Percentiles rank a stretch among this genome's conserved stretches.
Evolutionary conservation across 164 flowering plant species (phyloP).

Genomic region (Aristolochia fimbriata): DNA sequence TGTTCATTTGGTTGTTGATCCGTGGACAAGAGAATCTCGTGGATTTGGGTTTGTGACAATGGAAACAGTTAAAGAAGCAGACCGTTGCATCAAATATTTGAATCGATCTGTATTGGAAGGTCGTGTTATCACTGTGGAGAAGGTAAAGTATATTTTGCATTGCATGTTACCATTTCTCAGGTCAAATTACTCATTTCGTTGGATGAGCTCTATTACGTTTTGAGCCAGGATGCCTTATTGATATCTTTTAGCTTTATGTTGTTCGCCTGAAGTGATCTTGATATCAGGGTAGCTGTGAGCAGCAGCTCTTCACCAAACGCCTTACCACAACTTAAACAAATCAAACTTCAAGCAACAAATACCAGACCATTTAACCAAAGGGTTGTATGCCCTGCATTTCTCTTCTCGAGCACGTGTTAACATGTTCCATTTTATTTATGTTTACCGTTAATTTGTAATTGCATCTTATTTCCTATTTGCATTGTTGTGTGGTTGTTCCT

Average conservation of each 20-base stretch:
- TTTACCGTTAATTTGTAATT: not conserved
- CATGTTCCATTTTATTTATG: not conserved
- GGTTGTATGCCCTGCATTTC: conserved; percentile 98
- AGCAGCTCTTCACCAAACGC: conserved; percentile 92
- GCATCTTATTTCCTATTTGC: not conserved
- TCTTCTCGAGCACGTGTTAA: conserved; percentile 23
- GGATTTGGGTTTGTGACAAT: conserved; percentile 95
- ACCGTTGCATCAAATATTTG: conserved; percentile 69
- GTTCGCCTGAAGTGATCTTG: conserved; percentile 60
- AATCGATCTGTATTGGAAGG: conserved; percentile 73
- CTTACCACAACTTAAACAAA: conserved; percentile 48
- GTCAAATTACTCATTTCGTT: not conserved
- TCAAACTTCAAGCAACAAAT: conserved; percentile 56
- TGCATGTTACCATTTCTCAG: conserved; percentile 35
- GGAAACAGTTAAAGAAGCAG: conserved; percentile 56
- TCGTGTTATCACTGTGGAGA: conserved; percentile 83
- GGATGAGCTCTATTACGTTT: not conserved
- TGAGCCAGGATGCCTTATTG: not conserved
- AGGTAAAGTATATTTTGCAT: conserved; percentile 34
- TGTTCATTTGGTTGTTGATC: conserved; percentile 84
- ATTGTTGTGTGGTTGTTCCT: not conserved
- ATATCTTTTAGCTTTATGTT: conserved; percentile 23
- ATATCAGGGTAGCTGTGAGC: conserved; percentile 88
- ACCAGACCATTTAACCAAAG: conserved; percentile 54
- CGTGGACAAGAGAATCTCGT: conserved; percentile 91